Conservation (phyloP, 2,329 filamentous ascomycete species). For the Biscogniauxia sp. region DNA sequence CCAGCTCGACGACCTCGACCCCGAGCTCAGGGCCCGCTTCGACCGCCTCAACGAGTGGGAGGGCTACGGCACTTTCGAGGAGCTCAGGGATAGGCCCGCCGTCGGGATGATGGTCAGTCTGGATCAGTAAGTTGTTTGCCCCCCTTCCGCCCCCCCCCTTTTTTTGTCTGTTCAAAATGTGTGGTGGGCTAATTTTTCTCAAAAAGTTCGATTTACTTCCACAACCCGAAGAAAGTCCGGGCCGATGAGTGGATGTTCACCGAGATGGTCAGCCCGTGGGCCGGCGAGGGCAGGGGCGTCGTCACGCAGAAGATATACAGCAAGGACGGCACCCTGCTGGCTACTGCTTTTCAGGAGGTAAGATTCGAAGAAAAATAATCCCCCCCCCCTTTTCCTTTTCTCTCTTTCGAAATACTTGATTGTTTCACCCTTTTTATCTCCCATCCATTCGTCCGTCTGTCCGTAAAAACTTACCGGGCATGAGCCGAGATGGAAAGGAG, state of each 20-base stretch:
- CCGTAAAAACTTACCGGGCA: no score
- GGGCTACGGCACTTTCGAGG: constrained; percentile 46
- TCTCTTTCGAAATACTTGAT: neutral
- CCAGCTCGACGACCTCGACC: constrained; percentile 51
- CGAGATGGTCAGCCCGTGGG: constrained; percentile 80
- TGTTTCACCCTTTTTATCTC: no score
- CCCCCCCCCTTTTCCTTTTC: neutral
- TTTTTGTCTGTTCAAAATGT: neutral
- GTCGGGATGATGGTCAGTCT: constrained; percentile 84
- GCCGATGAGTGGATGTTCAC: constrained; percentile 76
- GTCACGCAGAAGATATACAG: constrained; percentile 74
- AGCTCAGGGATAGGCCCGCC: constrained; percentile 50
- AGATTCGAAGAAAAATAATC: constrained; percentile 15
- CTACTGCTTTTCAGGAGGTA: constrained; percentile 78
- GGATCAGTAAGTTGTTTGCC: constrained; percentile 54
- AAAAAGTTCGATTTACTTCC: constrained; percentile 60
- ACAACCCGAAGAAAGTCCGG: constrained; percentile 55
- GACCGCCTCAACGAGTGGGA: constrained; percentile 41
- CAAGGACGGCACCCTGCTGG: constrained; percentile 68
- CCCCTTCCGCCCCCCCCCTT: constrained; percentile 2
- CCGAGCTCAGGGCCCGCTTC: constrained; percentile 38
- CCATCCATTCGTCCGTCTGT: no score
- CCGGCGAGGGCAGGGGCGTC: constrained; percentile 72
- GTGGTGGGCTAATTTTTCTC: neutral
- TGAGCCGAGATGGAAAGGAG: no score